Base-by-base conservation (phyloP, 225 moss, liverwort and hornwort genomes). In the Marchantia polymorpha region DNA sequence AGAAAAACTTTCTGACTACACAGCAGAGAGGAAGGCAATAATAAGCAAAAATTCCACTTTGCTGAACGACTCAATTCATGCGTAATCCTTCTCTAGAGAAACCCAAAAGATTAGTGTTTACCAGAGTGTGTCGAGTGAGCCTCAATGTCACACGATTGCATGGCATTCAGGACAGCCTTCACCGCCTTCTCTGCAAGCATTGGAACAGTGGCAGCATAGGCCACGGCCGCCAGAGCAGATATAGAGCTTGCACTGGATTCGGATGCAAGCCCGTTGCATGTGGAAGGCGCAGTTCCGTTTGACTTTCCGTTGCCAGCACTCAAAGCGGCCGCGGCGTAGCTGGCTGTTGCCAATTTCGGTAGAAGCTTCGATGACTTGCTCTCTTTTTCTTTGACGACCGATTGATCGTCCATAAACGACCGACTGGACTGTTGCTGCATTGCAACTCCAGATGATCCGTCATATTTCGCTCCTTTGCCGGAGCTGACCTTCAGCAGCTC, bases 141-240 rank as follows among this genome's bases (percentile, higher is more conserved):
- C 27, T 77, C 77, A 77, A 77, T 77, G 61, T 77, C 77, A 77
- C 77, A 77, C 23, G 77, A 61, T 64, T 77, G 77, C 77, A 77
- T 77, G 29, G 77, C 77, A 47, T 77, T 61, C 9, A 77, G 77
- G 20, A 77, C 63, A 61, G 77, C 77, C 22, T 77, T 77, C 7
- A 77, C 77, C 17, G 77, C 77, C 51, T 77, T 77, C 61, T 77
- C 77, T 13, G 77, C 77, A 39, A 77, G 19, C 77, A 77, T 77
- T 29, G 77, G 77, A 49, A 77, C 77, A 9, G 77, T 77, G 64
- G 77, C 77, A 46, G 77, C 77, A 64, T 77, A 77, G 23, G 77
- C 77, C 8, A 77, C 77, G 26, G 77, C 77, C 6, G 77, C 77
- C 47, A 77, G 17, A 47, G 77, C 77, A 63, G 77, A 77, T 48